Evolutionary conservation across 1,139 yeast species (phyloP).

Genomic region (Saccharomycopsis crataegensis): DNA sequence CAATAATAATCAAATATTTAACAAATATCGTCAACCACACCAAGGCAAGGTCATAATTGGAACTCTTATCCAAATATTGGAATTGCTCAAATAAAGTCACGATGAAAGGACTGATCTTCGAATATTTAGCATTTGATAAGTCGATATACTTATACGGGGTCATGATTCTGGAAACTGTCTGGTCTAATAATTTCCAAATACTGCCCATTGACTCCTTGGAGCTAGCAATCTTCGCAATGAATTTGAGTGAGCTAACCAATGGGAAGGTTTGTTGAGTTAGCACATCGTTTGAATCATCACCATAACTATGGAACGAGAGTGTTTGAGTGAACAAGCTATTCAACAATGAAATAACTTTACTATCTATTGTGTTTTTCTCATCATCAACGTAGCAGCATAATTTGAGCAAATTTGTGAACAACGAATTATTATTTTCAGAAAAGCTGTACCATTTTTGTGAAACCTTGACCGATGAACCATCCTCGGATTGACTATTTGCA

Average conservation of each 20-base stretch:
- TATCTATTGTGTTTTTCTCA: background rate
- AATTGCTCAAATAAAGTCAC: slow-evolving; percentile 70
- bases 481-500: background rate
- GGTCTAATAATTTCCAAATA: slow-evolving; percentile 63
- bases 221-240: slow-evolving; percentile 8
- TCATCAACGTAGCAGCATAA: slow-evolving; percentile 30
- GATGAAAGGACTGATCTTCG: slow-evolving; percentile 54
- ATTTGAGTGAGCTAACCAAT: slow-evolving; percentile 35
- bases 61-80: slow-evolving; percentile 40
- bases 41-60: slow-evolving; percentile 25
- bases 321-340: slow-evolving; percentile 36
- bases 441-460: slow-evolving; percentile 62
- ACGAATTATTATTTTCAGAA: slow-evolving; percentile 35
- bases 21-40: slow-evolving; percentile 48
- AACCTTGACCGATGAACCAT: slow-evolving; percentile 24
- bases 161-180: slow-evolving; percentile 60
- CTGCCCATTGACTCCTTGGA: slow-evolving; percentile 22
- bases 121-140: slow-evolving; percentile 35
- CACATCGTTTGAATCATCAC: slow-evolving; percentile 25
- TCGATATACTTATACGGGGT: slow-evolving; percentile 85
- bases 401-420: slow-evolving; percentile 53
- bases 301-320: slow-evolving; percentile 37
- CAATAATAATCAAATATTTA: slow-evolving; percentile 40
- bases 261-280: slow-evolving; percentile 40
- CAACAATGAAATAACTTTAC: slow-evolving; percentile 35